Evolutionary conservation across 2,329 filamentous ascomycete genomes (phyloP), one percentile per base, ranked within the genome.

Genomic region (Leptographium wingfieldii): DNA sequence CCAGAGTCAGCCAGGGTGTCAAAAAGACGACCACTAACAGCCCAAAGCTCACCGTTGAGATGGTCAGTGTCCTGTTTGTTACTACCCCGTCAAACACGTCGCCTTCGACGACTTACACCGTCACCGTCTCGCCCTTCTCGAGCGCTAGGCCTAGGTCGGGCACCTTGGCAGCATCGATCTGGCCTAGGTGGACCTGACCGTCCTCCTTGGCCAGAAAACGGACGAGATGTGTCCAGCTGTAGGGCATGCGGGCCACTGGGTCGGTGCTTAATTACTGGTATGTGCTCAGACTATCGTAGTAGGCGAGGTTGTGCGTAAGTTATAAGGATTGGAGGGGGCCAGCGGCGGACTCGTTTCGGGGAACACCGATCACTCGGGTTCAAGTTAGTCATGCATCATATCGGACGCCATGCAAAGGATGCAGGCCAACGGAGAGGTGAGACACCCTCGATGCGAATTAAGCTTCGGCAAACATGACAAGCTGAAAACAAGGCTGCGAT

Each of bases 161-260:
- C 38, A 63, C 67, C 48, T 66, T 56, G 3, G 62, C 65, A 16
- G 67, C 62, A 60, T 73, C 69, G 27, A 75, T 64, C 63, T 76
- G 69, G 27, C 73, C 73, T 16, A 74, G 66, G 63, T 75, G 73
- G 11, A 69, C 65, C 62, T 70, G 69, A 63, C 72, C 71, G 46
- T 75, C 73, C 66, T 75, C 73, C 57, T 68, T 66, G 38, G 73
- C 73, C 35, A 75, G 66, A 65, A 76, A 76, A 55, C 73, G 72
- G 58, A 73, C 70, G 55, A 75, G 70, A 52, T 72, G 72, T 40
- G 71, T 74, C 71, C 73, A 73, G 60, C 25, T 61, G 29, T 62
- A 55, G 4, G 60, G 25, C 59, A 63, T 62, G 53, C 43, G 6
- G n/a, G 25, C 11, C 16, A 1, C 5, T 5, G 27, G 29, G 25